Evolutionary conservation across 116 monocot species (phyloP), one percentile per base, ranked within the genome.

Genomic region (Trichopus zeylanicus): DNA sequence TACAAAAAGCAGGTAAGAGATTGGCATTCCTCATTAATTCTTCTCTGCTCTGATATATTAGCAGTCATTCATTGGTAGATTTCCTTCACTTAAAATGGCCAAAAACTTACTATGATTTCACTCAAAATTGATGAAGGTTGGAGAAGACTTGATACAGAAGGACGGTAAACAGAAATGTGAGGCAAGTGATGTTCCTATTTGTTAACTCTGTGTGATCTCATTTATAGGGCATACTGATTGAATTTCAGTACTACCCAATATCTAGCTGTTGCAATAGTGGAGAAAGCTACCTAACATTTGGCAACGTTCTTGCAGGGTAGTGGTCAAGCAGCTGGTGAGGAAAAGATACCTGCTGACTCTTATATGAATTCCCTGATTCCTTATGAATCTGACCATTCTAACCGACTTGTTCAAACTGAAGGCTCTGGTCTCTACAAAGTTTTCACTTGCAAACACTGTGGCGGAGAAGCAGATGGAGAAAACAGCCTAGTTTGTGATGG

Each of bases 401-500:
- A 52, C 8, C 71, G 78, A 60, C 65, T 67, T 42, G 78, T 78
- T 48, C 77, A 75, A 78, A 61, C 73, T 22, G 78, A 75, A 66
- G 76, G 78, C 51, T 80, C 80, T 10, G 56, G 37, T 26, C 70
- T 80, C 7, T 63, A 67, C 51, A 81, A 81, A 58, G 46, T 60
- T 66, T 63, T 49, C 59, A 58, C 37, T 29, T 87, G 84, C 69
- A 78, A 72, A 32, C 68, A 71, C 27, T 85, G 86, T 64, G 75
- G 81, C 56, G 64, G 5, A 27, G 75, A 77, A 62, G 67, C 75
- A 9, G 51, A 72, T 68, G 70, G 63, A 1, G 71, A 67, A 3
- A 47, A 56, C 20, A 75, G 72, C 63, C 80, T 86, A 47, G 73
- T 73, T 35, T 91, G 91, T 66, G 70, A 77, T 67, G 72, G 75